phyloP scores from a whole-genome alignment of 306 rosid species.

The peach (Prunus persica) region Prunus_persica_NCBIv2 NC_034012.1:7778501-7779000 shows the following conservation, averaged over 20 bases:
- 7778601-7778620: not conserved
- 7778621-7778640: not conserved
- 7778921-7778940: not conserved
- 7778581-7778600: not conserved
- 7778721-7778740: not conserved
- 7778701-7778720: not conserved
- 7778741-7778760: not conserved
- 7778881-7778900: conserved; percentile 8
- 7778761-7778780: not conserved
- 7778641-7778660: not conserved
- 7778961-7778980: no score
- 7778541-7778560: not conserved
- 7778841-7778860: no score
- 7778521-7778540: conserved; percentile 6
- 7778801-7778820: not conserved
- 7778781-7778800: not conserved
- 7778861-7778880: not conserved
- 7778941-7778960: not conserved
- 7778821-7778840: no score
- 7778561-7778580: not conserved
- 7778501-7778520: conserved; percentile 1
- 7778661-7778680: not conserved
- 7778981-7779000: no score
- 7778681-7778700: conserved; percentile 5
- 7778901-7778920: not conserved